Evolutionary conservation across 2,329 filamentous ascomycete genomes (phyloP).

Genomic region (Trichophyton simii): DNA sequence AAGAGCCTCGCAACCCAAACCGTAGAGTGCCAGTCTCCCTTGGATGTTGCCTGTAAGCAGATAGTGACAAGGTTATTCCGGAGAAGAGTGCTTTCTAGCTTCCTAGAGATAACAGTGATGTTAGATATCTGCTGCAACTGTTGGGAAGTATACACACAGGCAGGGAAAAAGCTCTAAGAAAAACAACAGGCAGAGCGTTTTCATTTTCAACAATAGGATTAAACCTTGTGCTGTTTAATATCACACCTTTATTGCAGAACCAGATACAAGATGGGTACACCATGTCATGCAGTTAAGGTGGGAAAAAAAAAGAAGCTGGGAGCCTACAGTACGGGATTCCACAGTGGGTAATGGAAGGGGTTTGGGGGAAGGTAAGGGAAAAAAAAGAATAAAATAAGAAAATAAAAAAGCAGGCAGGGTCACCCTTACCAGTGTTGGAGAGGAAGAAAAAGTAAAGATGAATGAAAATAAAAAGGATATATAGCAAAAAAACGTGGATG

Average conservation of each 20-base stretch:
- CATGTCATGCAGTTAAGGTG: slow-evolving; percentile 1
- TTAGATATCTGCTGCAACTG: neutral
- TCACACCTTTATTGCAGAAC: slow-evolving; percentile 4
- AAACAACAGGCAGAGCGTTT: slow-evolving; percentile 1
- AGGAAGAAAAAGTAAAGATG: neutral
- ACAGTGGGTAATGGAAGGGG: neutral
- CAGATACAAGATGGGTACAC: slow-evolving; percentile 3
- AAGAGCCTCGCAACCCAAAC: neutral
- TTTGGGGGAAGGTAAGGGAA: neutral
- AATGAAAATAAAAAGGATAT: slow-evolving; percentile 1
- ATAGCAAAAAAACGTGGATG: slow-evolving; percentile 9
- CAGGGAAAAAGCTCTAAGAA: neutral
- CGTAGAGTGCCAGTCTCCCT: neutral
- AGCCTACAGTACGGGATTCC: neutral
- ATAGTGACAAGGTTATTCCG: neutral
- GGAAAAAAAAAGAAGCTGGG: neutral
- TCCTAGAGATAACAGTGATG: neutral
- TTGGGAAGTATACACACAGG: slow-evolving; percentile 1
- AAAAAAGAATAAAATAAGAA: neutral
- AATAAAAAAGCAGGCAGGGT: slow-evolving; percentile 3
- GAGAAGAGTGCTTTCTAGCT: neutral
- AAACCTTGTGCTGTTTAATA: slow-evolving; percentile 2
- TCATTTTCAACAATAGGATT: slow-evolving; percentile 1
- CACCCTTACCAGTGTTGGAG: slow-evolving; percentile 3
- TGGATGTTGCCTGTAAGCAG: neutral